Evolutionary conservation across 805 yeast species (phyloP).

Genomic region (Candida caryicola): DNA sequence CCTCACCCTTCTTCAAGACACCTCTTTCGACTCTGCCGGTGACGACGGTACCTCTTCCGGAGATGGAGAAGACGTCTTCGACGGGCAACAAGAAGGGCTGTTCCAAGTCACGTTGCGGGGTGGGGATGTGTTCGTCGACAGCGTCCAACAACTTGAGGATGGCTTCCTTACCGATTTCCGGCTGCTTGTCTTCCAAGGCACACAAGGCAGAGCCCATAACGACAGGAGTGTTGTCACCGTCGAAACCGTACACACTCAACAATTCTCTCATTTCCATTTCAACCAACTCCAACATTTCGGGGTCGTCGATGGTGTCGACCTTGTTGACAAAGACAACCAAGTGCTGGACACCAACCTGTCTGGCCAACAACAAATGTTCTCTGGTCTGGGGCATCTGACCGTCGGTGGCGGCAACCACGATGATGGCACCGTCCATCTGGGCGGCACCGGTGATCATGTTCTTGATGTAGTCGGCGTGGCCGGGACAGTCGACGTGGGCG

Average conservation of each 20-base stretch:
- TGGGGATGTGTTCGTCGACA: constrained; percentile 92
- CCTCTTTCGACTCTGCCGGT: constrained; percentile 99
- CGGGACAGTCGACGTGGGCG: constrained; percentile 98
- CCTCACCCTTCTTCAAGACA: constrained; percentile 95
- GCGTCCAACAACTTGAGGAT: constrained; percentile 82
- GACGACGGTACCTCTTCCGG: constrained; percentile 99
- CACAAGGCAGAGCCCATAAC: constrained; percentile 98
- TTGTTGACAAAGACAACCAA: constrained; percentile 97
- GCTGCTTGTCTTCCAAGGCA: constrained; percentile 84
- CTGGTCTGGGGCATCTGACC: constrained; percentile 99
- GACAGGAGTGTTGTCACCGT: constrained; percentile 97
- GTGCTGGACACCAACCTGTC: constrained; percentile 99
- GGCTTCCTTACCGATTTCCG: constrained; percentile 89
- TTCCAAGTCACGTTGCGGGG: constrained; percentile 93
- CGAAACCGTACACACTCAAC: constrained; percentile 86
- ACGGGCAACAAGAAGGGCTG: constrained; percentile 96
- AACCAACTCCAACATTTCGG: constrained; percentile 98
- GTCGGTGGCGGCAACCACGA: constrained; percentile 98
- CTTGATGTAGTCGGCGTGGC: constrained; percentile 98
- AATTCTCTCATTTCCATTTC: constrained; percentile 99
- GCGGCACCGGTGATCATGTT: constrained; percentile 99
- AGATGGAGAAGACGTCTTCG: constrained; percentile 95
- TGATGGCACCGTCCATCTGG: constrained; percentile 99
- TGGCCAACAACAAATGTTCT: constrained; percentile 96
- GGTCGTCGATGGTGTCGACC: constrained; percentile 96